These are phyloP conservation scores for Aureobasidium sp. DNA, from an alignment of 2,329 filamentous ascomycete genomes.

Conservation along the genomic window DNA sequence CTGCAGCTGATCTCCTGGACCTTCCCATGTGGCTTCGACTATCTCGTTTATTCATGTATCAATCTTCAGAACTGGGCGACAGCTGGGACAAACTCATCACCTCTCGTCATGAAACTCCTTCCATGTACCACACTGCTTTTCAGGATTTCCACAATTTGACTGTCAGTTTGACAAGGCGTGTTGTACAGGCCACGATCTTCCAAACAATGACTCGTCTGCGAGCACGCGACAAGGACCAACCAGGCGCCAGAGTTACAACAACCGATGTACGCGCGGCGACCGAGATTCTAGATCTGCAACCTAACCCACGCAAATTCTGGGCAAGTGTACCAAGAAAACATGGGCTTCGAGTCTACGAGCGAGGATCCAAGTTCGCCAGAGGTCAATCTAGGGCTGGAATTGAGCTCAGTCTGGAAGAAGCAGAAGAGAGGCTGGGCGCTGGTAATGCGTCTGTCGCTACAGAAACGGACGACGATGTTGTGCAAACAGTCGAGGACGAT, in stretches of 20 bases:
- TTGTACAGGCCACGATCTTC: constrained; percentile 62
- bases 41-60: constrained; percentile 69
- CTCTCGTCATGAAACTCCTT: constrained; percentile 45
- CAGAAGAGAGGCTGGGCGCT: constrained; percentile 32
- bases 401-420: constrained; percentile 30
- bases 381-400: constrained; percentile 3
- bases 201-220: constrained; percentile 62
- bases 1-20: constrained; percentile 50
- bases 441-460: neutral
- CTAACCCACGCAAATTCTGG: constrained; percentile 43
- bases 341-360: constrained; percentile 39
- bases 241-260: constrained; percentile 20
- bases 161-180: constrained; percentile 57
- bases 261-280: constrained; percentile 47
- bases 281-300: constrained; percentile 43
- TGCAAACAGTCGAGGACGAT: constrained; percentile 12
- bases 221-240: constrained; percentile 30
- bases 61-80: constrained; percentile 43
- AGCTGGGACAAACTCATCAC: constrained; percentile 58
- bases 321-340: constrained; percentile 42
- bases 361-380: neutral
- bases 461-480: neutral
- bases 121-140: constrained; percentile 67
- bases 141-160: constrained; percentile 64
- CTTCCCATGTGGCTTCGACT: constrained; percentile 53